Evolutionary conservation across 192 early-diverging fungal species (phyloP).

Genomic region (Jimgerdemannia flammicorona): DNA sequence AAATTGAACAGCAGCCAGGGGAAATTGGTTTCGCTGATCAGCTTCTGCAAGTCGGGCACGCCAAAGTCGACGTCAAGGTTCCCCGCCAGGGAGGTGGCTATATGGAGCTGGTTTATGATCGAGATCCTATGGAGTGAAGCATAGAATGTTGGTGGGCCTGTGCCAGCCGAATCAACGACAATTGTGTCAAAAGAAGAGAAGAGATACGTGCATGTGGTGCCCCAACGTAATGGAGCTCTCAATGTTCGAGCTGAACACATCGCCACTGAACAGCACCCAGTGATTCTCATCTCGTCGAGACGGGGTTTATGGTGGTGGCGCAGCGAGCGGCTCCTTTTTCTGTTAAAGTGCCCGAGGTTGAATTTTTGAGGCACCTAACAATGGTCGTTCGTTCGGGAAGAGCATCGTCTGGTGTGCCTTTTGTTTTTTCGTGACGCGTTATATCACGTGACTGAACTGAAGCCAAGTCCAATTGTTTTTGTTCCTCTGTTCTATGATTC

Average conservation of each 20-base stretch:
- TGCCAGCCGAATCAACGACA: slow-evolving; percentile 2
- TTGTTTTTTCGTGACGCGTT: no score
- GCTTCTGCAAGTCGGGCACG: slow-evolving; percentile 41
- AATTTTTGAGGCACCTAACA: no score
- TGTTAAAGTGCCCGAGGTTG: slow-evolving; percentile 59
- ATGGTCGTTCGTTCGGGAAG: neutral
- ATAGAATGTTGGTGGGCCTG: no score
- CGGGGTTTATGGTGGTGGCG: slow-evolving; percentile 34
- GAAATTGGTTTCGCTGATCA: slow-evolving; percentile 53
- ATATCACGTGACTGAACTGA: no score
- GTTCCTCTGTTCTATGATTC: no score
- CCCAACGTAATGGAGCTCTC: slow-evolving; percentile 63
- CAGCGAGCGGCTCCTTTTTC: slow-evolving; percentile 59
- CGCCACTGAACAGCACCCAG: slow-evolving; percentile 60
- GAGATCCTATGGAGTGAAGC: slow-evolving; percentile 26
- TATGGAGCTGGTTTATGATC: slow-evolving; percentile 51
- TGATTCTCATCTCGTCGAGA: slow-evolving; percentile 24
- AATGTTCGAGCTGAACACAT: slow-evolving; percentile 64
- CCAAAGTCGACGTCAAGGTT: slow-evolving; percentile 81
- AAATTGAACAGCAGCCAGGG: slow-evolving; percentile 73
- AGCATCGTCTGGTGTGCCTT: neutral
- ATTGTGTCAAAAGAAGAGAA: neutral
- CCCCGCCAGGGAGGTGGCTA: slow-evolving; percentile 56
- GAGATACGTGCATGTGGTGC: slow-evolving; percentile 47
- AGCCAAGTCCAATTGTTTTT: no score